Conservation (phyloP, 2,329 filamentous ascomycete species). For the Cryphonectria naterciae region DNA sequence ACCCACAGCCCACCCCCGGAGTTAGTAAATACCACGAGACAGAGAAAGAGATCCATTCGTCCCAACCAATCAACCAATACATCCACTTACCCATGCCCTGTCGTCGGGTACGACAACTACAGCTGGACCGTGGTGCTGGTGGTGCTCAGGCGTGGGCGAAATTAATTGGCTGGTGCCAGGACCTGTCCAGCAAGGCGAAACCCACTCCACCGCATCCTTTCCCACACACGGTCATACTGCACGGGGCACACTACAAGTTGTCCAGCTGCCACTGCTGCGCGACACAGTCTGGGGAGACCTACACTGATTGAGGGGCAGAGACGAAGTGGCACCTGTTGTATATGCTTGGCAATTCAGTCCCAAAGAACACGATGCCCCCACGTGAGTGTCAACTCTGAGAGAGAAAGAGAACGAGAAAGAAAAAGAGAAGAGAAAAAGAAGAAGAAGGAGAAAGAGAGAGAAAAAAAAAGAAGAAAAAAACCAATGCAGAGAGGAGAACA, state of each 20-base stretch:
- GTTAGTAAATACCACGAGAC: neutral
- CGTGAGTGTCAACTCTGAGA: conserved; percentile 10
- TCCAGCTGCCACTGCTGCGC: neutral
- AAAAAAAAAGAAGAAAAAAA: neutral
- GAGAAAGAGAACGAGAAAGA: neutral
- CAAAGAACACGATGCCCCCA: conserved; percentile 5
- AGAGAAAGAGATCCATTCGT: neutral
- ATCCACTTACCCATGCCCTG: conserved; percentile 25
- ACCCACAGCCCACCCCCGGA: neutral
- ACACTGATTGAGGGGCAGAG: neutral
- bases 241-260: conserved; percentile 7
- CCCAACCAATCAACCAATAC: neutral
- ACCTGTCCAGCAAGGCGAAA: conserved; percentile 12
- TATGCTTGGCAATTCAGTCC: neutral
- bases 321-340: neutral
- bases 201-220: conserved; percentile 13
- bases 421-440: neutral
- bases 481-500: neutral
- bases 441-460: neutral
- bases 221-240: conserved; percentile 6
- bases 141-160: conserved; percentile 31
- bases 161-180: conserved; percentile 38
- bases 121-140: conserved; percentile 14
- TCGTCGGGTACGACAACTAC: conserved; percentile 28
- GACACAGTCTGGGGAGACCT: conserved; percentile 18